Conservation (phyloP, 2,329 filamentous ascomycete genomes). For the Zymoseptoria ardabiliae region DNA sequence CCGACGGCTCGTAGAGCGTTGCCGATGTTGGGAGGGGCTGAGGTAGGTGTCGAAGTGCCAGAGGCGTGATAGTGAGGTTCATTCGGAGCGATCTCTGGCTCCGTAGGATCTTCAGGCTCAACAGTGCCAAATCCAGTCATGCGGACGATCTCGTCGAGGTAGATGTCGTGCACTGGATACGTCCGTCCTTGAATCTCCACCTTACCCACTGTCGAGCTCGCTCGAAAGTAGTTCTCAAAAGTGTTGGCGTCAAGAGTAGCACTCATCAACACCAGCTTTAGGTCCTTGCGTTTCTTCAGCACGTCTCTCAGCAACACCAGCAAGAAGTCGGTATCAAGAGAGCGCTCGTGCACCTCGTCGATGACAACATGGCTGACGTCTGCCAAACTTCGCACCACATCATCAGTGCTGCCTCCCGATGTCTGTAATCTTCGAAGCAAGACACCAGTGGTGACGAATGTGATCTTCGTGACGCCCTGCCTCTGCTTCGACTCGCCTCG, state of each 20-base stretch:
- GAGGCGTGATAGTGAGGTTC: slow-evolving; percentile 30
- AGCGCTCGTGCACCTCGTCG: slow-evolving; percentile 93
- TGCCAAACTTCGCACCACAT: slow-evolving; percentile 72
- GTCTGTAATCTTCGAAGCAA: slow-evolving; percentile 85
- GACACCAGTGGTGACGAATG: slow-evolving; percentile 93
- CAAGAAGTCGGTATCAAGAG: slow-evolving; percentile 89
- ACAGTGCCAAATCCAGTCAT: slow-evolving; percentile 60
- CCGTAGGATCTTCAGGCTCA: slow-evolving; percentile 40
- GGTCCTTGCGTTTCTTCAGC: slow-evolving; percentile 62
- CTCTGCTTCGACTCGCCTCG: slow-evolving; percentile 78
- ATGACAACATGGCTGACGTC: slow-evolving; percentile 93
- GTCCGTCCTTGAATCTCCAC: slow-evolving; percentile 86
- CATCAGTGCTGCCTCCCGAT: slow-evolving; percentile 69
- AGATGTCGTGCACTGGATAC: slow-evolving; percentile 81
- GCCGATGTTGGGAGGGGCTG: slow-evolving; percentile 26
- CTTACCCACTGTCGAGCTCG: slow-evolving; percentile 52
- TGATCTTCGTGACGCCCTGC: slow-evolving; percentile 70
- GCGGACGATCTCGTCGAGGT: slow-evolving; percentile 78
- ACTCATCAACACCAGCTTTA: slow-evolving; percentile 93
- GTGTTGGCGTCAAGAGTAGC: slow-evolving; percentile 84
- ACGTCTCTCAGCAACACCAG: slow-evolving; percentile 82
- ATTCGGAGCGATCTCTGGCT: slow-evolving; percentile 30
- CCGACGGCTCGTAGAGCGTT: slow-evolving; percentile 43
- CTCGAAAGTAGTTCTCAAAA: slow-evolving; percentile 74
- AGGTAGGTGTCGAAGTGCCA: slow-evolving; percentile 13